A percentile compares a stretch with the other conserved stretches of the same genome.
These are phyloP conservation scores for Fusarium austroafricanum DNA, from an alignment of 2,329 filamentous ascomycete species.

Conservation along the genomic window DNA sequence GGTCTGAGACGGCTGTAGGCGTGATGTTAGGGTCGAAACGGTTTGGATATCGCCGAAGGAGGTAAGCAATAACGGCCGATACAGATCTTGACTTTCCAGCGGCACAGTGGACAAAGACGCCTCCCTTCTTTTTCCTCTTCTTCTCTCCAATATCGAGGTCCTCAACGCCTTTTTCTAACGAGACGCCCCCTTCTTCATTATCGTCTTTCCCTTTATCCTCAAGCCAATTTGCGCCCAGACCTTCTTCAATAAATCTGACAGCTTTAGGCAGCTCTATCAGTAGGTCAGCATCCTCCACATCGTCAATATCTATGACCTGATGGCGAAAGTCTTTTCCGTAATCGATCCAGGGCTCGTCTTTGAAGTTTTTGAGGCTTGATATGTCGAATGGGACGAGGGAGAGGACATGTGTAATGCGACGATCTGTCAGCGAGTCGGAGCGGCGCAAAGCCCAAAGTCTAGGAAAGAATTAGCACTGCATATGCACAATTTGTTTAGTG, in stretches of 20 bases:
- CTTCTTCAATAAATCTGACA: slow-evolving; percentile 85
- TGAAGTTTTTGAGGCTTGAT: slow-evolving; percentile 56
- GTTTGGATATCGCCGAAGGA: slow-evolving; percentile 75
- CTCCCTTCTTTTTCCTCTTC: slow-evolving; percentile 48
- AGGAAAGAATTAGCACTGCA: slow-evolving; percentile 23
- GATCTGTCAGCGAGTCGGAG: slow-evolving; percentile 74
- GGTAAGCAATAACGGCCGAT: slow-evolving; percentile 83
- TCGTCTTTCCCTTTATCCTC: slow-evolving; percentile 17
- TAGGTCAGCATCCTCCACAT: slow-evolving; percentile 89
- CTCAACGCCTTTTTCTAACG: slow-evolving; percentile 34
- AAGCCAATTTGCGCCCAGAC: slow-evolving; percentile 58
- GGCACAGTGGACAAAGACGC: slow-evolving; percentile 77
- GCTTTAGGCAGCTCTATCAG: slow-evolving; percentile 82
- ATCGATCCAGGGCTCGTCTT: slow-evolving; percentile 61
- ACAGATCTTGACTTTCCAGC: slow-evolving; percentile 97
- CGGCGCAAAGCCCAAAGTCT: slow-evolving; percentile 82
- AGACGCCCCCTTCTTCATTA: slow-evolving; percentile 35
- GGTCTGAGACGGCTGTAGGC: slow-evolving; percentile 40
- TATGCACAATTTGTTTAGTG: slow-evolving; percentile 1
- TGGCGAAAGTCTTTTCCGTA: slow-evolving; percentile 73
- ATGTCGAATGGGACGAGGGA: slow-evolving; percentile 75
- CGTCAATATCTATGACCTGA: slow-evolving; percentile 85
- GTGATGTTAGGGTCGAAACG: slow-evolving; percentile 59
- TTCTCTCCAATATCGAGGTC: slow-evolving; percentile 27
- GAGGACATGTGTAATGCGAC: slow-evolving; percentile 89